These are phyloP conservation scores for Seiridium cupressi DNA, from an alignment of 2,329 filamentous ascomycete genomes.

Conservation along the genomic window DNA sequence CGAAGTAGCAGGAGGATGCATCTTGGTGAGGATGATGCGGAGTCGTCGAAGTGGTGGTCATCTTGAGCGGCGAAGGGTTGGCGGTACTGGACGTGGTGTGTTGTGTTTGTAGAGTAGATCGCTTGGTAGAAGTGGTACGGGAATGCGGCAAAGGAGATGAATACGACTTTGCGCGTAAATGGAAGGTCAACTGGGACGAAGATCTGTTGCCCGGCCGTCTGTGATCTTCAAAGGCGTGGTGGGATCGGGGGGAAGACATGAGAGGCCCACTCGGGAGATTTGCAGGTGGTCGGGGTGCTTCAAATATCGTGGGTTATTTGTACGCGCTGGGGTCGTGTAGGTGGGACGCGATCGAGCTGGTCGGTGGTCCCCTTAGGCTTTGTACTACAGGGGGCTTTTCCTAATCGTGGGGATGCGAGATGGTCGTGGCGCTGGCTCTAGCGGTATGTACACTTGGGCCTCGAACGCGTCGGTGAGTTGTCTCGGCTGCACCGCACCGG, in stretches of 20 bases:
- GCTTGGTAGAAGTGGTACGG: constrained; percentile 5
- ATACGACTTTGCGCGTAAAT: constrained; percentile 5
- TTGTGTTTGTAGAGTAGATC: background rate
- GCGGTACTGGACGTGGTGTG: constrained; percentile 17
- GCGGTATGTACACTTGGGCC: background rate
- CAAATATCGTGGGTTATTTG: background rate
- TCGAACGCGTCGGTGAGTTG: background rate
- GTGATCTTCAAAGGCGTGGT: constrained; percentile 24
- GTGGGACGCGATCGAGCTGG: no score
- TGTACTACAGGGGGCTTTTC: no score
- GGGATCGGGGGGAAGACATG: constrained; percentile 27
- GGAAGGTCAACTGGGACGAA: constrained; percentile 19
- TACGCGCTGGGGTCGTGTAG: background rate
- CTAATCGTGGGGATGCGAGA: no score
- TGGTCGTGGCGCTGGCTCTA: no score
- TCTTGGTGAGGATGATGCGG: constrained; percentile 22
- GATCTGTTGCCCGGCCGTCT: constrained; percentile 23
- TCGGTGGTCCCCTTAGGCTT: no score
- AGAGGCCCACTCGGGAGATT: background rate
- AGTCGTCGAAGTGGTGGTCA: constrained; percentile 27
- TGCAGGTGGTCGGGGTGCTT: background rate
- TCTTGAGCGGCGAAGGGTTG: constrained; percentile 29
- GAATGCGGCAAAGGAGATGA: constrained; percentile 10
- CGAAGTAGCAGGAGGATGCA: constrained; percentile 24
- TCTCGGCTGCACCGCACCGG: background rate